phyloP scores from a whole-genome alignment of 352 stramenopile species.

The Pythium folliculosum region DNA sequence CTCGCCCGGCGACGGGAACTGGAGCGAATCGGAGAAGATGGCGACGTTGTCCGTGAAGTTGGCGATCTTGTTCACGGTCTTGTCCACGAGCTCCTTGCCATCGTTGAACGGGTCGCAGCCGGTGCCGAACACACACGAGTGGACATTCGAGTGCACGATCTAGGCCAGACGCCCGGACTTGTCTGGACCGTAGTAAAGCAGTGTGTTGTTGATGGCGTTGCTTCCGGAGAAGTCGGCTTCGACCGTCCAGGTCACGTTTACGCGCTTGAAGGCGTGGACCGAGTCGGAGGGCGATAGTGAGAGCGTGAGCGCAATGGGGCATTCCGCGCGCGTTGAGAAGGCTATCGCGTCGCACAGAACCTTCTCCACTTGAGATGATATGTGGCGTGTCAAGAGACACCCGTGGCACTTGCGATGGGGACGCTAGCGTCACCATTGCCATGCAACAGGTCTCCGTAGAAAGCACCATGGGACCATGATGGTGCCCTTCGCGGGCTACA shows the following conservation, averaged over 20 bases:
- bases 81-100: slow-evolving; percentile 32
- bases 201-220: slow-evolving; percentile 29
- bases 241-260: slow-evolving; percentile 31
- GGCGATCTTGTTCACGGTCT: slow-evolving; percentile 33
- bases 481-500: too few species aligned
- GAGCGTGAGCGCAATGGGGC: slow-evolving; percentile 28
- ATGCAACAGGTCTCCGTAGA: too few species aligned
- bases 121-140: slow-evolving; percentile 34
- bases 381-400: too few species aligned
- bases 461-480: too few species aligned
- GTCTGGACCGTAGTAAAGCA: slow-evolving; percentile 25
- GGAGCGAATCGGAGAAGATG: slow-evolving; percentile 23
- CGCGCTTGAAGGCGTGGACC: slow-evolving; percentile 19
- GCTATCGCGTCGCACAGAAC: neutral
- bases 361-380: too few species aligned
- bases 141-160: slow-evolving; percentile 37
- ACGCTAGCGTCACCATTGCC: too few species aligned
- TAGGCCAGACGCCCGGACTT: slow-evolving; percentile 18
- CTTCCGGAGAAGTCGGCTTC: slow-evolving; percentile 17
- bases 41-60: slow-evolving; percentile 30
- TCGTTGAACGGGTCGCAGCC: slow-evolving; percentile 36
- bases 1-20: slow-evolving; percentile 24
- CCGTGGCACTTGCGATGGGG: too few species aligned
- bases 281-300: slow-evolving; percentile 7
- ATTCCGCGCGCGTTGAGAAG: slow-evolving; percentile 18